These are phyloP conservation scores for Nothophaeocryptopus gaeumannii DNA, from an alignment of 2,329 filamentous ascomycete species.

Conservation along the genomic window DNA sequence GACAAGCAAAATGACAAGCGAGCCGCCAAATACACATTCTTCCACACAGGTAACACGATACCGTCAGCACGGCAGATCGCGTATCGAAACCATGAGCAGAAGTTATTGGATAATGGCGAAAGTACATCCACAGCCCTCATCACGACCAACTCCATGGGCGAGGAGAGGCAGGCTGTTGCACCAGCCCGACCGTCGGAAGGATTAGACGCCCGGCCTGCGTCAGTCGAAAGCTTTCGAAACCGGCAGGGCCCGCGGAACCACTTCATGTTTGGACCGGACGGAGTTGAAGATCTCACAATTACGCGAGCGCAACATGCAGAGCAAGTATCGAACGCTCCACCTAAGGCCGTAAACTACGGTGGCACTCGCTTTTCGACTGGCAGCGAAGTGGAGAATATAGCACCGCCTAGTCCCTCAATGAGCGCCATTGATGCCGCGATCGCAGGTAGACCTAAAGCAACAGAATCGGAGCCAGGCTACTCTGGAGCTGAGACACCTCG, in stretches of 20 bases:
- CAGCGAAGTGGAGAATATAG: slow-evolving; percentile 28
- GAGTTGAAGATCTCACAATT: slow-evolving; percentile 52
- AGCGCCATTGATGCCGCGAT: slow-evolving; percentile 84
- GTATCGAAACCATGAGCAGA: slow-evolving; percentile 56
- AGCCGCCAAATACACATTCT: slow-evolving; percentile 81
- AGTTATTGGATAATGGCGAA: slow-evolving; percentile 51
- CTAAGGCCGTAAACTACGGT: slow-evolving; percentile 73
- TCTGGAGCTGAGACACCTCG: slow-evolving; percentile 76
- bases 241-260: slow-evolving; percentile 65
- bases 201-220: slow-evolving; percentile 68
- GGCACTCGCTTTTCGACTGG: slow-evolving; percentile 68
- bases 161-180: slow-evolving; percentile 23
- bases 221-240: slow-evolving; percentile 70
- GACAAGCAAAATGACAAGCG: slow-evolving; percentile 86
- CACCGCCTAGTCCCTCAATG: slow-evolving; percentile 75
- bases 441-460: slow-evolving; percentile 63
- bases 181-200: slow-evolving; percentile 54
- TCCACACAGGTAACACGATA: slow-evolving; percentile 85
- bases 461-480: slow-evolving; percentile 59
- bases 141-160: slow-evolving; percentile 26
- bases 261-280: slow-evolving; percentile 80
- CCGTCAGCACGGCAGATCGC: slow-evolving; percentile 60
- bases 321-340: slow-evolving; percentile 67
- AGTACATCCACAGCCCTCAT: slow-evolving; percentile 37
- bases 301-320: slow-evolving; percentile 69